Conservation (phyloP, 768 basidiomycete species). For the Kwoniella bestiolae region DNA sequence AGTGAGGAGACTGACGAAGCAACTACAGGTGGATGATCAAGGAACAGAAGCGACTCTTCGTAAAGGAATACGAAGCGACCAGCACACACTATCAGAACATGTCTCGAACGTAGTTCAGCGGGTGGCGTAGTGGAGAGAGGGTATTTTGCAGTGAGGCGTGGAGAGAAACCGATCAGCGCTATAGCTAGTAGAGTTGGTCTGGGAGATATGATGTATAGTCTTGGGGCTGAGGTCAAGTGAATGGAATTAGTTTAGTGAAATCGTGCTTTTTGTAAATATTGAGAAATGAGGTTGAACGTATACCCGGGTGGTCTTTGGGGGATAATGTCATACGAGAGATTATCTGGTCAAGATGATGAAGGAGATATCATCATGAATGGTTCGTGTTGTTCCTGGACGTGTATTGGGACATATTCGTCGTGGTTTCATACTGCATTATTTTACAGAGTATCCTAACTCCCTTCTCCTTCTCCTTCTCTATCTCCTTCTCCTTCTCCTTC, state of each 20-base stretch:
- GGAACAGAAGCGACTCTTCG: constrained; percentile 74
- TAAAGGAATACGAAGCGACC: constrained; percentile 76
- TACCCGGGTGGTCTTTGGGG: too few species aligned
- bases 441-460: background rate
- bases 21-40: constrained; percentile 72
- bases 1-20: background rate
- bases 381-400: too few species aligned
- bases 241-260: too few species aligned
- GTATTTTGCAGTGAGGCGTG: background rate
- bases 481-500: background rate
- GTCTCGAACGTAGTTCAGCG: constrained; percentile 66
- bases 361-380: too few species aligned
- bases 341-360: too few species aligned
- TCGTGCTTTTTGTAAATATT: too few species aligned
- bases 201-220: background rate
- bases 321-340: too few species aligned
- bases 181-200: too few species aligned
- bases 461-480: background rate
- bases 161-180: background rate
- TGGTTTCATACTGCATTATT: too few species aligned
- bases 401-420: too few species aligned
- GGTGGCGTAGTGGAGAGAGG: background rate
- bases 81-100: constrained; percentile 79
- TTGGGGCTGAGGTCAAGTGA: too few species aligned
- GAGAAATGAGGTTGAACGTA: too few species aligned